Percentiles rank a stretch among this genome's conserved stretches.
Conservation (phyloP, 2,329 filamentous ascomycete species). For the Fusarium praegraminearum region DNA sequence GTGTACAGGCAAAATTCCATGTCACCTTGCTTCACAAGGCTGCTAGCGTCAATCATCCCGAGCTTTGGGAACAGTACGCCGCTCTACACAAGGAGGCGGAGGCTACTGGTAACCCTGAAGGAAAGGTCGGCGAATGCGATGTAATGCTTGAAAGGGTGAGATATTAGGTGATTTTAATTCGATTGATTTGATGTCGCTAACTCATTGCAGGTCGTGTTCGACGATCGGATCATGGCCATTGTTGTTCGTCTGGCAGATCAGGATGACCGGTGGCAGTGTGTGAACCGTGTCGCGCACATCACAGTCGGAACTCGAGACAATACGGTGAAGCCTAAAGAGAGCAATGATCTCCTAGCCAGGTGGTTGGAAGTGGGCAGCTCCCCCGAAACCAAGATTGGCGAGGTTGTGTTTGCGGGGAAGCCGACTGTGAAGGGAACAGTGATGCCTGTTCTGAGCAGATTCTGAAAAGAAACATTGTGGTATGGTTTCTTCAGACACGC, state of each 20-base stretch:
- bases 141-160: slow-evolving; percentile 71
- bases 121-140: slow-evolving; percentile 70
- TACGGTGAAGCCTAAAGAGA: slow-evolving; percentile 90
- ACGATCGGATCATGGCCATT: slow-evolving; percentile 90
- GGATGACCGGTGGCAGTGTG: slow-evolving; percentile 71
- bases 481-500: background rate
- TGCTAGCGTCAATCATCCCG: slow-evolving; percentile 67
- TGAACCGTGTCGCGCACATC: slow-evolving; percentile 85
- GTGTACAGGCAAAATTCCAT: slow-evolving; percentile 89
- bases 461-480: slow-evolving; percentile 32
- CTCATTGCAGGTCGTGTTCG: slow-evolving; percentile 75
- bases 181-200: slow-evolving; percentile 18
- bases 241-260: slow-evolving; percentile 78
- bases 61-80: slow-evolving; percentile 81
- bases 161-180: background rate
- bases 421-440: slow-evolving; percentile 62
- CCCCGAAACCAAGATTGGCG: slow-evolving; percentile 58
- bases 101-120: slow-evolving; percentile 48
- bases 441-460: slow-evolving; percentile 62
- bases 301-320: slow-evolving; percentile 85
- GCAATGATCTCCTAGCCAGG: slow-evolving; percentile 81
- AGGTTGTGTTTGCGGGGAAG: slow-evolving; percentile 63
- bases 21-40: slow-evolving; percentile 92
- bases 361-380: slow-evolving; percentile 74
- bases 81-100: slow-evolving; percentile 66